These are phyloP conservation scores for Tulasnella sp. DNA, from an alignment of 768 basidiomycete species.

Conservation along the genomic window DNA sequence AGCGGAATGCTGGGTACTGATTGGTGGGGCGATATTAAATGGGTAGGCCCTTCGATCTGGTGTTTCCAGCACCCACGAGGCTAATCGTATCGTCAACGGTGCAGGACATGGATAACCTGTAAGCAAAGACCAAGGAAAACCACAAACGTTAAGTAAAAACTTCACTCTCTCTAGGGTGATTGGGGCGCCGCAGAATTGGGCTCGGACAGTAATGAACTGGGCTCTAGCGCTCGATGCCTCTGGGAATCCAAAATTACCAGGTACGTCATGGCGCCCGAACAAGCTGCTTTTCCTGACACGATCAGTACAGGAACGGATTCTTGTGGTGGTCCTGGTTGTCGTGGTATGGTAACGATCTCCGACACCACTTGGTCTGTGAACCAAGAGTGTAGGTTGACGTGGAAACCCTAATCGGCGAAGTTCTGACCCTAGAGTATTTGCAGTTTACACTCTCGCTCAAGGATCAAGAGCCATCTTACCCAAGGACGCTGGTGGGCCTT, in stretches of 20 bases:
- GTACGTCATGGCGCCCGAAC: neutral
- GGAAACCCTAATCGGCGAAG: neutral
- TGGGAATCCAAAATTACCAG: slow-evolving; percentile 22
- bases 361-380: slow-evolving; percentile 62
- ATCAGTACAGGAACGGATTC: slow-evolving; percentile 9
- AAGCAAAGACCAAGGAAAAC: neutral
- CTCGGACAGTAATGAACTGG: slow-evolving; percentile 22
- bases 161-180: neutral
- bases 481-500: slow-evolving; percentile 62
- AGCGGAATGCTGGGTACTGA: slow-evolving; percentile 40
- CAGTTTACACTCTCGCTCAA: slow-evolving; percentile 70
- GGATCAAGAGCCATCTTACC: slow-evolving; percentile 70
- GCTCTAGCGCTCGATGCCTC: neutral
- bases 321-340: slow-evolving; percentile 56
- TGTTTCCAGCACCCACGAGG: neutral
- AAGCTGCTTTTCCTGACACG: neutral
- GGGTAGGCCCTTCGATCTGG: neutral
- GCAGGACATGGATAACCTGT: slow-evolving; percentile 13
- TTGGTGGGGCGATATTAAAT: slow-evolving; percentile 76
- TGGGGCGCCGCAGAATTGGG: slow-evolving; percentile 18
- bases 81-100: neutral
- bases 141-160: neutral
- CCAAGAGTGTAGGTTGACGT: slow-evolving; percentile 57
- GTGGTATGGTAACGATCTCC: slow-evolving; percentile 63
- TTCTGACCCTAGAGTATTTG: neutral